Evolutionary conservation across 257 asterid genomes (phyloP), one percentile per base, ranked within the genome.

Genomic region (Solanum virginianum): DNA sequence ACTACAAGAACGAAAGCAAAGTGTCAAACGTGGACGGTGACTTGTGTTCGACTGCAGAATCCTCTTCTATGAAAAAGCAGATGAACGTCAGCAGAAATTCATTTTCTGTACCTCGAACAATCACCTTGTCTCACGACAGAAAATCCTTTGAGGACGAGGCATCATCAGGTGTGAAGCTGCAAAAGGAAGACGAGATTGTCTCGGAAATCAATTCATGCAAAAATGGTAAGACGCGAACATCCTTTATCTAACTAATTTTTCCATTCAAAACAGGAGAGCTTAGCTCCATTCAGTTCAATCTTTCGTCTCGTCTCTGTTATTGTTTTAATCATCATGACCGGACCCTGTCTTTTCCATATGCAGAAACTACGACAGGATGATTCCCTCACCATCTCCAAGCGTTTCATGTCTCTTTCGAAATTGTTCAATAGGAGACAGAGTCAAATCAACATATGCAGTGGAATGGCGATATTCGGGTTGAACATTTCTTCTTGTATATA

Each of bases 1-100:
- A 86, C 72, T 10, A 86, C 84, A 86, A 88, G 39, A 63, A 59
- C 2, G 89, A 86, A 17, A 86, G 63, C 49, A 84, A 36, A 84
- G 77, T 26, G 55, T 83, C 90, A 18, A 92, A 85, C 84, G 51
- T 75, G 71, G 93, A 91, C 6, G 91, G 92, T 39, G 97, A 94
- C 84, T 74, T 92, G 93, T 88, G 93, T 92, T 95, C 99, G 0
- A 95, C 98, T 1, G 99, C 98, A 10, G 99, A 95, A 84, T 96
- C 99, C 68, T 92, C 91, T 49, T 82, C 96, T 13, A 60, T 75
- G 17, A 95, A 92, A 89, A 91, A 90, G 84, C 92, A 77, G 89
- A 84, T 56, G 62, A 91, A 92, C 1, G 69, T 80, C 69, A 91
- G 91, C 74, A 53, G 81, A 60, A 70, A 66, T 82, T 85, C 95